Conservation (phyloP, 2,329 filamentous ascomycete genomes). For the Colletotrichum neosansevieriae region DNA sequence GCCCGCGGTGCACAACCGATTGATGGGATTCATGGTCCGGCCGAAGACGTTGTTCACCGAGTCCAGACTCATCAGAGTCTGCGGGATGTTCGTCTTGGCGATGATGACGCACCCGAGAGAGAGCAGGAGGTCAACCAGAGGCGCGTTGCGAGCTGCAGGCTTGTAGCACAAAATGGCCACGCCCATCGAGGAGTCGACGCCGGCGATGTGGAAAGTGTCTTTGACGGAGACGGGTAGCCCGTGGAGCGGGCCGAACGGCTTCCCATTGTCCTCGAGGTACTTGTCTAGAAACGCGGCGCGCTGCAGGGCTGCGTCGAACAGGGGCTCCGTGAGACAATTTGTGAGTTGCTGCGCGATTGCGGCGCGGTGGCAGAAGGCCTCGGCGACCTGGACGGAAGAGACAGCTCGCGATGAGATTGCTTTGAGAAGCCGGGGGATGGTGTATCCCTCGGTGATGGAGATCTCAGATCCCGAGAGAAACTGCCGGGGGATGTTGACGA, state of each 20-base stretch:
- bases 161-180: conserved; percentile 50
- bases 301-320: conserved; percentile 62
- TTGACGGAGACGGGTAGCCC: conserved; percentile 69
- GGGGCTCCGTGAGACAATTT: conserved; percentile 63
- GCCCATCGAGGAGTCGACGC: conserved; percentile 60
- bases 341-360: conserved; percentile 69
- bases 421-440: conserved; percentile 2
- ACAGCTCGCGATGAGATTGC: conserved; percentile 3
- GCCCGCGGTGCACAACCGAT: conserved; percentile 29
- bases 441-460: conserved; percentile 24
- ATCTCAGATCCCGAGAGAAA: conserved; percentile 22
- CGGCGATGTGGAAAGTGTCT: conserved; percentile 57
- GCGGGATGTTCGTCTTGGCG: conserved; percentile 45
- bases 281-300: conserved; percentile 61
- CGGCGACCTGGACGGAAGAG: conserved; percentile 8
- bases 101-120: conserved; percentile 46
- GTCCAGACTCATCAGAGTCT: conserved; percentile 43
- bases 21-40: conserved; percentile 35
- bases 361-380: conserved; percentile 32
- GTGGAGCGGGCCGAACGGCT: conserved; percentile 68
- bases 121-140: conserved; percentile 47
- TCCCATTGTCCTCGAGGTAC: conserved; percentile 54
- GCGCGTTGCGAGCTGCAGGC: conserved; percentile 46
- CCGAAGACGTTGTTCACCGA: conserved; percentile 38
- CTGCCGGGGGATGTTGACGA: conserved; percentile 15